Evolutionary conservation across 176 grass and related monocot species (phyloP).

Genomic region (Tuctoria greenei): DNA sequence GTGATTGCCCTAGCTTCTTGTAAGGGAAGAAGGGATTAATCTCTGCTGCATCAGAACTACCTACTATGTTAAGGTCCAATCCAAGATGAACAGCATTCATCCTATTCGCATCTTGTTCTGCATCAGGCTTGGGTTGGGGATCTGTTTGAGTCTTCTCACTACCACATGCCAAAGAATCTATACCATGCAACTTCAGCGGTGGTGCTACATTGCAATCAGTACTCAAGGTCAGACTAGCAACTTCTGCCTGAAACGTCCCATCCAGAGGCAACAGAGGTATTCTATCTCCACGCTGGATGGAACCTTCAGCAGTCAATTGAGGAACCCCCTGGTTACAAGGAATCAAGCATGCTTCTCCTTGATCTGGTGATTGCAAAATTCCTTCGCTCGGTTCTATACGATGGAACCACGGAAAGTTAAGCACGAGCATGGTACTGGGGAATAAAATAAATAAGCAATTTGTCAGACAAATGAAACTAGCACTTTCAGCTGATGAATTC

Average conservation of each 20-base stretch:
- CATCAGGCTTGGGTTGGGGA: constrained; percentile 31
- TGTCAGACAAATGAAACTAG: neutral
- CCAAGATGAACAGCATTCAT: constrained; percentile 25
- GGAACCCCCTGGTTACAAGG: constrained; percentile 27
- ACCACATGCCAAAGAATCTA: neutral
- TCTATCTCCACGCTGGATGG: constrained; percentile 25
- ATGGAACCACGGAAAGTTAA: constrained; percentile 14
- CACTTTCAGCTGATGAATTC: neutral
- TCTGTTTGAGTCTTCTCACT: constrained; percentile 35
- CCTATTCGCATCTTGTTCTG: constrained; percentile 23
- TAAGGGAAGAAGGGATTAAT: constrained; percentile 80
- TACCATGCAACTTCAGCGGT: constrained; percentile 17
- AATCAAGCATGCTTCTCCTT: constrained; percentile 18
- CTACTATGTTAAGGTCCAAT: constrained; percentile 71
- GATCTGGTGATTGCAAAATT: constrained; percentile 15
- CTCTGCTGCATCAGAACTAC: constrained; percentile 46
- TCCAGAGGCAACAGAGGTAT: constrained; percentile 18
- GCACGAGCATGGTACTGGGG: neutral
- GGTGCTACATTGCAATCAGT: constrained; percentile 28
- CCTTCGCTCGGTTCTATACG: constrained; percentile 31
- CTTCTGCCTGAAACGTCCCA: constrained; percentile 32
- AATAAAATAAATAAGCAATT: neutral
- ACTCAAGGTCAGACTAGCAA: constrained; percentile 53
- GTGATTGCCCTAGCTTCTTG: constrained; percentile 60
- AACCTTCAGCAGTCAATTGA: constrained; percentile 27